Evolutionary conservation across 2,329 filamentous ascomycete genomes (phyloP).

Genomic region (Rutstroemia sp.): DNA sequence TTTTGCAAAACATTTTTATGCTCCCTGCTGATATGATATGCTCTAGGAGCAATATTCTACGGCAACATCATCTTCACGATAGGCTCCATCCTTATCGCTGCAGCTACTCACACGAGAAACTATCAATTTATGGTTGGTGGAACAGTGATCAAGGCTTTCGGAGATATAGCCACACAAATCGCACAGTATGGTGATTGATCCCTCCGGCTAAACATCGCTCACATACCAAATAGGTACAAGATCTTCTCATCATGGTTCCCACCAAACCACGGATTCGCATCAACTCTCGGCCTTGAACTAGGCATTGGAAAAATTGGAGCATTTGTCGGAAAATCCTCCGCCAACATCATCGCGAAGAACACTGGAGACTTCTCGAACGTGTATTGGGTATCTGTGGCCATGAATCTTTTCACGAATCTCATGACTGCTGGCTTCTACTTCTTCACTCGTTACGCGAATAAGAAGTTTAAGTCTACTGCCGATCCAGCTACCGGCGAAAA

Average conservation of each 20-base stretch:
- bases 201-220: not conserved
- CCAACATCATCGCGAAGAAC: slow-evolving; percentile 39
- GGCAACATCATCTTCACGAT: slow-evolving; percentile 53
- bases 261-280: slow-evolving; percentile 53
- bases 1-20: too few relatives aligned
- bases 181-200: slow-evolving; percentile 36
- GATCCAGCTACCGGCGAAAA: slow-evolving; percentile 52
- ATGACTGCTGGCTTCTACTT: slow-evolving; percentile 46
- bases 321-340: slow-evolving; percentile 52
- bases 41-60: slow-evolving; percentile 41
- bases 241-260: slow-evolving; percentile 60
- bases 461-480: not conserved
- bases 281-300: slow-evolving; percentile 52
- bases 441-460: slow-evolving; percentile 40
- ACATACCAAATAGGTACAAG: slow-evolving; percentile 38
- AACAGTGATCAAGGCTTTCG: slow-evolving; percentile 37
- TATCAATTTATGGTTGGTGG: slow-evolving; percentile 56
- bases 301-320: slow-evolving; percentile 53
- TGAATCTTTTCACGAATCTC: slow-evolving; percentile 56
- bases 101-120: slow-evolving; percentile 46
- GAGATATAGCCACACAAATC: slow-evolving; percentile 57
- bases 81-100: slow-evolving; percentile 51
- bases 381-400: slow-evolving; percentile 54
- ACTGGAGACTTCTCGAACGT: slow-evolving; percentile 55
- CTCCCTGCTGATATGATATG: not conserved